Conservation (phyloP, 164 flowering plant genomes). For the Magnolia officinalis region DNA sequence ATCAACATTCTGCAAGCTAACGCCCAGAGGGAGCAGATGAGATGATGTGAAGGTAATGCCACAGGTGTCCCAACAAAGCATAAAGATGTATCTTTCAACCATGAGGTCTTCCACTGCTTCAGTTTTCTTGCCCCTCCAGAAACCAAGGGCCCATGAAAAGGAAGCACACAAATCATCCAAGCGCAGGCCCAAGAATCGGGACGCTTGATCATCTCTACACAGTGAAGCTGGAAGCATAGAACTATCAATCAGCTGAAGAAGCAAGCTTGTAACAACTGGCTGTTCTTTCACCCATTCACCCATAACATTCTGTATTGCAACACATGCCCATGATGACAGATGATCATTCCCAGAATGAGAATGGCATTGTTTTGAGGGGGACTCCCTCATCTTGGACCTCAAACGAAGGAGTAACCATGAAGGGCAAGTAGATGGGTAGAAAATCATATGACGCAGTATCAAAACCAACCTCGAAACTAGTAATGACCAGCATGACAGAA, state of each 20-base stretch:
- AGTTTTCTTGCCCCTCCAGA: slow-evolving; percentile 78
- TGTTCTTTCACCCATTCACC: slow-evolving; percentile 46
- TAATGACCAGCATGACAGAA: slow-evolving; percentile 80
- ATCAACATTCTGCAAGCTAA: slow-evolving; percentile 26
- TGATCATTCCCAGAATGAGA: slow-evolving; percentile 27
- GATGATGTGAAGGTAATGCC: slow-evolving; percentile 25
- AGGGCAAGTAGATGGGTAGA: slow-evolving; percentile 56
- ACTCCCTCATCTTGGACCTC: slow-evolving; percentile 66
- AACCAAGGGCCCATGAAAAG: slow-evolving; percentile 50
- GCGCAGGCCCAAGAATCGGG: slow-evolving; percentile 39
- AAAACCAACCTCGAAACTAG: slow-evolving; percentile 78
- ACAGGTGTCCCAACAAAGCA: slow-evolving; percentile 81
- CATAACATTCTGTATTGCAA: slow-evolving; percentile 39
- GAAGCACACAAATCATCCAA: slow-evolving; percentile 50
- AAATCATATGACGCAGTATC: slow-evolving; percentile 78
- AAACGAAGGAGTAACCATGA: slow-evolving; percentile 60
- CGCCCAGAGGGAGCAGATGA: slow-evolving; percentile 20
- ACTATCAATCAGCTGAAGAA: slow-evolving; percentile 62
- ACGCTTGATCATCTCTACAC: slow-evolving; percentile 32
- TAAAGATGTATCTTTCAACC: slow-evolving; percentile 75
- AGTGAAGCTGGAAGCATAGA: slow-evolving; percentile 36
- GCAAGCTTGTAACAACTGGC: slow-evolving; percentile 37
- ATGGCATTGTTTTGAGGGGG: slow-evolving; percentile 23
- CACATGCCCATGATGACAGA: slow-evolving; percentile 56
- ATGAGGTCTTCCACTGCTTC: slow-evolving; percentile 65